Conservation (phyloP, 139 green algal species). For the Closterium sp. region DNA sequence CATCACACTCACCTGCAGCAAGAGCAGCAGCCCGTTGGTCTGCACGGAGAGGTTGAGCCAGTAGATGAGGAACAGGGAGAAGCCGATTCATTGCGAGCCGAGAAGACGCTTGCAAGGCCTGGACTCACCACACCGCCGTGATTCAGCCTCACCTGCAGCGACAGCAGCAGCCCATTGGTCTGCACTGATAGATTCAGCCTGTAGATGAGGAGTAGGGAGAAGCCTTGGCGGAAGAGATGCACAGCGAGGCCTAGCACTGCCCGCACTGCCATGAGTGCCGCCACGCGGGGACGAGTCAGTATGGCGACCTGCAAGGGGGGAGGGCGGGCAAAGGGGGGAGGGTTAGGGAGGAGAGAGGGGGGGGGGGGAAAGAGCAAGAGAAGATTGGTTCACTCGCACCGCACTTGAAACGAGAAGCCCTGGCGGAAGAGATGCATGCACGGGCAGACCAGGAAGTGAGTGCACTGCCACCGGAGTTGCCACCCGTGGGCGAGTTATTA, state of each 20-base stretch:
- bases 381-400: too few relatives aligned
- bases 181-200: constrained; percentile 26
- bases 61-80: constrained; percentile 28
- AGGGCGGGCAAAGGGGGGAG: neutral
- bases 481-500: neutral
- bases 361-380: too few relatives aligned
- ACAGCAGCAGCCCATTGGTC: constrained; percentile 43
- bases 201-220: constrained; percentile 29
- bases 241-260: constrained; percentile 33
- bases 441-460: neutral
- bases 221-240: constrained; percentile 35
- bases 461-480: neutral
- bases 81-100: neutral
- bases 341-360: too few relatives aligned
- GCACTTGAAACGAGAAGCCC: neutral
- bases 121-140: too few relatives aligned
- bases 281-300: constrained; percentile 14
- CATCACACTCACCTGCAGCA: constrained; percentile 1
- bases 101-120: too few relatives aligned
- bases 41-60: constrained; percentile 31
- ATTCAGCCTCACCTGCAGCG: constrained; percentile 20
- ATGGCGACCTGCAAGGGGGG: constrained; percentile 9
- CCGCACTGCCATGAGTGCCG: constrained; percentile 24
- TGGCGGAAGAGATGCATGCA: neutral
- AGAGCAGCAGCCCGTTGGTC: constrained; percentile 45